Percentiles rank a stretch among this genome's conserved stretches.
Evolutionary conservation across 306 rosid species (phyloP).

Genomic region (Trifolium repens): DNA sequence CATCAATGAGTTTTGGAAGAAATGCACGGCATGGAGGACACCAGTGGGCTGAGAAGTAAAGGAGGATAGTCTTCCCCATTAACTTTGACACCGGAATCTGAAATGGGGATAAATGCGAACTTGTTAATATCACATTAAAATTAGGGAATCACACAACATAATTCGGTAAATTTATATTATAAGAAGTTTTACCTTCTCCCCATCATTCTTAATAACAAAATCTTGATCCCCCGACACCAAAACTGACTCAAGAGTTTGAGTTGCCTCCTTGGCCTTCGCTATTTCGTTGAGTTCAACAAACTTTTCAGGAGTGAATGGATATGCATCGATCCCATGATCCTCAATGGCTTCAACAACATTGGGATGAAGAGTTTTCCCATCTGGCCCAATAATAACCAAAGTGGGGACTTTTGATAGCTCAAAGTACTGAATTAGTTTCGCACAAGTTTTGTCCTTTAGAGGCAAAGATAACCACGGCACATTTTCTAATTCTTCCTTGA

Average conservation of each 20-base stretch:
- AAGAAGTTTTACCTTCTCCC: constrained; percentile 55
- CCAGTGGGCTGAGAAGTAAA: constrained; percentile 92
- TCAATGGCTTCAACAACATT: constrained; percentile 62
- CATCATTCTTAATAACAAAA: constrained; percentile 58
- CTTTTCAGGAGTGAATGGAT: constrained; percentile 75
- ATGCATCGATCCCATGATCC: constrained; percentile 65
- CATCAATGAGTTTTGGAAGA: constrained; percentile 67
- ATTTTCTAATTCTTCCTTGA: constrained; percentile 44
- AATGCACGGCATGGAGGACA: constrained; percentile 82
- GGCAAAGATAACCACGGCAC: constrained; percentile 77
- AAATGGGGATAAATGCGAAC: constrained; percentile 6
- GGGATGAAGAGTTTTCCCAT: constrained; percentile 63
- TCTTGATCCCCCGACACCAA: constrained; percentile 57
- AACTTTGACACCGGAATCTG: constrained; percentile 74
- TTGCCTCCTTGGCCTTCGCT: constrained; percentile 60
- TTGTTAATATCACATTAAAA: not conserved
- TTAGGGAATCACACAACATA: not conserved
- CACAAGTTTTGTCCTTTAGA: constrained; percentile 52
- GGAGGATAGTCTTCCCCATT: constrained; percentile 68
- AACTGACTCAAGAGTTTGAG: constrained; percentile 70
- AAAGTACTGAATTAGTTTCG: constrained; percentile 56
- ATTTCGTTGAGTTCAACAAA: constrained; percentile 61
- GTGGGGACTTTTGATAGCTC: constrained; percentile 63
- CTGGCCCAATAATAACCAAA: constrained; percentile 67
- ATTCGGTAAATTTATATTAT: not conserved